Conservation (phyloP, 2,329 filamentous ascomycete genomes). For the Aureobasidium lini region DNA sequence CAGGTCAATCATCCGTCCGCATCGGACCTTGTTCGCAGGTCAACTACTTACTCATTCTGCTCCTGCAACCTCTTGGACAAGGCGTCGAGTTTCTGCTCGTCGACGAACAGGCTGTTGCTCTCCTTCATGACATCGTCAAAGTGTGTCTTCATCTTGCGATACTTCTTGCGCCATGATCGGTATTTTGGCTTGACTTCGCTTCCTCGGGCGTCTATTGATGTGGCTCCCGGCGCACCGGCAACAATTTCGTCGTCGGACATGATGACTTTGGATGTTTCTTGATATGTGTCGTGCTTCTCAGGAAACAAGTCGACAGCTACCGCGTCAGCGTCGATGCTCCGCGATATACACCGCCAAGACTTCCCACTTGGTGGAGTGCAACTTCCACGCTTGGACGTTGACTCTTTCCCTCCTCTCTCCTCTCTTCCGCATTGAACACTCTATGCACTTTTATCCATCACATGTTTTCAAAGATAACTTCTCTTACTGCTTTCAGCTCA, state of each 20-base stretch:
- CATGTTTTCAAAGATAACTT: not conserved
- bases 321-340: not conserved
- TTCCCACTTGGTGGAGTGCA: not conserved
- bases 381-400: no score
- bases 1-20: not conserved
- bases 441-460: not conserved
- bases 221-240: not conserved
- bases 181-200: constrained; percentile 25
- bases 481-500: not conserved
- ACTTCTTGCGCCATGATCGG: constrained; percentile 63
- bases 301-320: not conserved
- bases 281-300: not conserved
- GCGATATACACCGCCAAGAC: constrained; percentile 11
- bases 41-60: constrained; percentile 75
- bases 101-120: constrained; percentile 72
- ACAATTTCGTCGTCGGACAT: constrained; percentile 17
- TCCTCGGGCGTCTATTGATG: not conserved
- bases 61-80: constrained; percentile 78
- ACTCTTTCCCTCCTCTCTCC: not conserved
- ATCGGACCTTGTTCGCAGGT: not conserved
- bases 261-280: not conserved
- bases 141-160: constrained; percentile 75
- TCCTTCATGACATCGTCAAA: constrained; percentile 74
- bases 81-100: constrained; percentile 72
- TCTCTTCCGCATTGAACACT: no score